Evolutionary conservation across 306 rosid genomes (phyloP), one percentile per base, ranked within the genome.

Genomic region (Crotalaria pallida): DNA sequence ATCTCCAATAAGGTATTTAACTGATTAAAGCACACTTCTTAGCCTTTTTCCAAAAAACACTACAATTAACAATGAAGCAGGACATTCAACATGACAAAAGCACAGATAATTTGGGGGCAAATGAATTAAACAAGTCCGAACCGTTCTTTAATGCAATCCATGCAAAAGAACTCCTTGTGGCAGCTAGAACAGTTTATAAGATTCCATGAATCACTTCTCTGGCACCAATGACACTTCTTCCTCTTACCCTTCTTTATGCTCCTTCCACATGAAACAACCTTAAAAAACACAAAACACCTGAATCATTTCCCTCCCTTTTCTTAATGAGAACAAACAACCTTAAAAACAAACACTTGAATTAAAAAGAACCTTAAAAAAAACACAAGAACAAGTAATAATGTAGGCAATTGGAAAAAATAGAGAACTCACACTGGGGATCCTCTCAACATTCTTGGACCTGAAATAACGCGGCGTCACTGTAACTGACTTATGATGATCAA

Each of bases 181-280:
- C 99, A 95, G 77, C 84, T 86, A 9, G 87, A 83, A 85, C 99
- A 95, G 82, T 81, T 83, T 0, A 80, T 81, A 22, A 89, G 90
- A 79, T 69, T 86, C 84, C 76, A 51, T 3, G 89, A 85, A 59
- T 80, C 84, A 73, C 91, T 89, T 75, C 82, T 87, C 69, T 84
- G 91, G 67, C 99, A 95, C 84, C 90, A 80, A 72, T 91, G 99
- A 75, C 99, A 95, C 77, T 82, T 95, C 76, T 81, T 95, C 84
- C 88, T 83, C 78, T 50, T 86, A 44, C 80, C 72, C 80, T 79
- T 83, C 65, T 81, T 87, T 84, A 85, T 71, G 48, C 60, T 84
- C 18, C 47, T 49, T 2, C 80, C 88, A 75, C 58, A 76, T 0
- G 92, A 83, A 6, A 88, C 58, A 82, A 73, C 36, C 36, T 31